Evolutionary conservation across 306 rosid species (phyloP).

Genomic region (Cajanus cajan): DNA sequence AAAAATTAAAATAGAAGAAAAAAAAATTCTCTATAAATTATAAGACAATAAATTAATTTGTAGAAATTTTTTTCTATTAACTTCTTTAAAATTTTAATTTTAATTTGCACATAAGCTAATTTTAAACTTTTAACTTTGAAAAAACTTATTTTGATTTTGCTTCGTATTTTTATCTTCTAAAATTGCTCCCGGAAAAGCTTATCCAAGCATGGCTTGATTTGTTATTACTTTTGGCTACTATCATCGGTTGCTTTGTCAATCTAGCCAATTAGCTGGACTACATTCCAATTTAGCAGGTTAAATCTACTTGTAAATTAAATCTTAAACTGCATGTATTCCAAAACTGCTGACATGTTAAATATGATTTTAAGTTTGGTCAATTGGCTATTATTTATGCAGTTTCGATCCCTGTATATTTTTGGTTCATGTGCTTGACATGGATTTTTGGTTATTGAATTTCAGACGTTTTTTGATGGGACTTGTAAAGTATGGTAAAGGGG

Average conservation of each 20-base stretch:
- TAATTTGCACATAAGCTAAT: too few relatives aligned
- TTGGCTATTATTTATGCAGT: neutral
- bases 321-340: neutral
- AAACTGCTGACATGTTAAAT: neutral
- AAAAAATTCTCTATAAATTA: too few relatives aligned
- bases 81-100: too few relatives aligned
- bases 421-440: constrained; percentile 11
- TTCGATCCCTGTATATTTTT: neutral
- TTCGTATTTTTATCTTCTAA: too few relatives aligned
- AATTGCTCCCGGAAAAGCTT: too few relatives aligned
- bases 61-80: too few relatives aligned
- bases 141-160: too few relatives aligned
- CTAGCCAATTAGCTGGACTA: neutral
- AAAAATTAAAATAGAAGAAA: too few relatives aligned
- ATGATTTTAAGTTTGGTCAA: neutral
- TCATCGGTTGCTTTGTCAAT: neutral
- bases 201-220: too few relatives aligned
- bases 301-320: neutral
- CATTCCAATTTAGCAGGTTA: neutral
- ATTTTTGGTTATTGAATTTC: constrained; percentile 11
- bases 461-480: constrained; percentile 75
- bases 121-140: too few relatives aligned
- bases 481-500: constrained; percentile 55
- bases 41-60: too few relatives aligned
- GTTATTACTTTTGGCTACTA: neutral